These are phyloP conservation scores for Amylostereum areolatum DNA, from an alignment of 1,284 basidiomycete genomes.

Conservation along the genomic window DNA sequence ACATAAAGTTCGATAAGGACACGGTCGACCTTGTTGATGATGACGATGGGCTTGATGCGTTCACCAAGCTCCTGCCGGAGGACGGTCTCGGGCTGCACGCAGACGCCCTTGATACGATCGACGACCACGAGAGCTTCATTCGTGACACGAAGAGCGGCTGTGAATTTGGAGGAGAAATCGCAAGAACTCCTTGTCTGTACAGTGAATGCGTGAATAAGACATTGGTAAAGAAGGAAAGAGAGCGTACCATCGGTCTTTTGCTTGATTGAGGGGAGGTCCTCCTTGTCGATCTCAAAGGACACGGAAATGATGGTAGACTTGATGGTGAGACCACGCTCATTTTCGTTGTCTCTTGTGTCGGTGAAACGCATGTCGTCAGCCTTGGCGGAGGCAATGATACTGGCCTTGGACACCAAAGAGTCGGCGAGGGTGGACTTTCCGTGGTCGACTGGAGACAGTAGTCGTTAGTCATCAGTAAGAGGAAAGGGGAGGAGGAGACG, in stretches of 20 bases:
- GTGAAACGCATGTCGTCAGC: slow-evolving; percentile 98
- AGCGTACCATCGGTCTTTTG: slow-evolving; percentile 84
- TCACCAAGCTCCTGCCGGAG: slow-evolving; percentile 96
- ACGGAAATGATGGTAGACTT: slow-evolving; percentile 99
- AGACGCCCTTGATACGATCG: slow-evolving; percentile 99
- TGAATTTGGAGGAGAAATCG: slow-evolving; percentile 99
- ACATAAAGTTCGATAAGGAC: slow-evolving; percentile 99
- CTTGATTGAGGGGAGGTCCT: slow-evolving; percentile 79
- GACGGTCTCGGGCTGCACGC: slow-evolving; percentile 99
- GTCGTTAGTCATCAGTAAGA: not conserved
- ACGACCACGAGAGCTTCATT: slow-evolving; percentile 99
- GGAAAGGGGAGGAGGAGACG: slow-evolving; percentile 22
- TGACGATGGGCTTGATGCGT: slow-evolving; percentile 99
- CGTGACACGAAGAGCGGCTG: slow-evolving; percentile 98
- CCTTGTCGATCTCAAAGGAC: slow-evolving; percentile 97
- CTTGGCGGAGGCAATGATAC: slow-evolving; percentile 95
- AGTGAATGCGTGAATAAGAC: slow-evolving; percentile 14
- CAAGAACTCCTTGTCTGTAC: slow-evolving; percentile 91
- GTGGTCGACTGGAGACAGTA: slow-evolving; percentile 78
- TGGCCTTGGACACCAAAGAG: slow-evolving; percentile 98
- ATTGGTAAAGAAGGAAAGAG: slow-evolving; percentile 12
- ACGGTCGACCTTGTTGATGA: slow-evolving; percentile 99
- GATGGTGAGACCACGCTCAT: slow-evolving; percentile 99
- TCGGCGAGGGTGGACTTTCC: slow-evolving; percentile 99
- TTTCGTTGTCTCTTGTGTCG: slow-evolving; percentile 97